Base-by-base conservation (phyloP, 176 grass and related monocot species). In the Coix lacrymajobi region DNA sequence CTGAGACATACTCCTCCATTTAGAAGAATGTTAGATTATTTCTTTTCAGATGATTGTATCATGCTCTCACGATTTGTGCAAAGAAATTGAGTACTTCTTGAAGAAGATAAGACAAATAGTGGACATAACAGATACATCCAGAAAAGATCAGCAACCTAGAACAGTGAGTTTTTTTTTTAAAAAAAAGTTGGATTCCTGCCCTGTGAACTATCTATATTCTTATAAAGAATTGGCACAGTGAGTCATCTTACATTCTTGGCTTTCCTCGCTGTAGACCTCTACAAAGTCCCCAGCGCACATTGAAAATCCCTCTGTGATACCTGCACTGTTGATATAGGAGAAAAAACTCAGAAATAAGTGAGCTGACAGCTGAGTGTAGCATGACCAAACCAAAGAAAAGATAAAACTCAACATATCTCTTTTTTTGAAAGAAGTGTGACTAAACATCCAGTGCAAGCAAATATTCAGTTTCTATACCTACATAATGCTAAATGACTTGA, bases 251-350 rank as follows among this genome's bases (percentile, higher is more conserved):
- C 96, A 86, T 94, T 96, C 89, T 87, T 99, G 96, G 81, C 85
- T 96, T 85, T 85, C 76, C 44, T 96, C 93, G 58, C 86, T 96
- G 78, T 99, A 99, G 71, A 96, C 96, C 81, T 99, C 93, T 82
- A 99, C 89, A 96, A 99, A 99, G 81, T 99, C 93, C 66, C 96
- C 93, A 78, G 91, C 96, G 31, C 93, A 99, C 96, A 96, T 99
- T 26, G 96, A 99, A 92, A 99, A 99, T 61, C 96, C 96, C 63
- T 99, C 93, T 1, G 96, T 99, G 72, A 99, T 96, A 85, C 89
- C 89, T 46, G 89, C 89, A 85, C 96, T 96, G 79, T 81, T 88
- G 63, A 77, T 52, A 37, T 62, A 70, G 26, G 87, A 70, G 80
- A 78, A 49, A 85, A 22, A 28, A 83, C 15, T 13, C 13, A 13